Base-by-base conservation (phyloP, 257 asterid genomes). In the Solanum raphanifolium region DNA sequence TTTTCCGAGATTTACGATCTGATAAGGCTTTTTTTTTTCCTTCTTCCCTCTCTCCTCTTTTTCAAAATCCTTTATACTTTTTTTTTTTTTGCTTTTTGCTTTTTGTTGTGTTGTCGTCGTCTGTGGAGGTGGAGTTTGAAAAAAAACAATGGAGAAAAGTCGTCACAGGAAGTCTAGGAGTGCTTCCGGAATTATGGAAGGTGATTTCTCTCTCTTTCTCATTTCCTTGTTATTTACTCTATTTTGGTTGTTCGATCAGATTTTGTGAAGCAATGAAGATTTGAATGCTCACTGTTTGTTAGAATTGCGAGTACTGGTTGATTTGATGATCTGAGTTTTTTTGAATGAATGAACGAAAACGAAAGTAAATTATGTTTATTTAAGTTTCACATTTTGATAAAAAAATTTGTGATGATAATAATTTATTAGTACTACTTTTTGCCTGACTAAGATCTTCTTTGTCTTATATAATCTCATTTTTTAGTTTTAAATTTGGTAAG, bases 121-220 rank as follows among this genome's bases (percentile, higher is more conserved):
- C 76, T 73, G 31, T 72, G 36, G 84, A 43, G 87, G 60, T 68
- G 32, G 91, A 92, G 91, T 87, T 81, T 81, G n/a, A 60, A 81
- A 81, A 81, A 81, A 29, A 46, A 29, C 25, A 87, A 90, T 95
- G 99, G 98, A 96, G 93, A 92, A 91, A 90, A 89, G 93, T 93
- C 98, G 98, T 21, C 98, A 92, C 90, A 87, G 95, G 92, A 97
- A 94, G 92, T 92, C 96, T 83, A 95, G 89, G 88, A 95, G 98
- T 82, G 93, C 95, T 87, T 87, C 98, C 35, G 93, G 92, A 68
- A 41, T 55, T 36, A 68, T 92, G 89, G 95, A 93, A 94, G 99
- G 98, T 96, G 69, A 65, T 90, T 68, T 66, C 21, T n/a, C 62
- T 79, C 39, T 81, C 39, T 46, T 36, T 35, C 3, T 72, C 2